Conservation (phyloP, 192 early-diverging fungal species). For the Backusella westeae region DNA sequence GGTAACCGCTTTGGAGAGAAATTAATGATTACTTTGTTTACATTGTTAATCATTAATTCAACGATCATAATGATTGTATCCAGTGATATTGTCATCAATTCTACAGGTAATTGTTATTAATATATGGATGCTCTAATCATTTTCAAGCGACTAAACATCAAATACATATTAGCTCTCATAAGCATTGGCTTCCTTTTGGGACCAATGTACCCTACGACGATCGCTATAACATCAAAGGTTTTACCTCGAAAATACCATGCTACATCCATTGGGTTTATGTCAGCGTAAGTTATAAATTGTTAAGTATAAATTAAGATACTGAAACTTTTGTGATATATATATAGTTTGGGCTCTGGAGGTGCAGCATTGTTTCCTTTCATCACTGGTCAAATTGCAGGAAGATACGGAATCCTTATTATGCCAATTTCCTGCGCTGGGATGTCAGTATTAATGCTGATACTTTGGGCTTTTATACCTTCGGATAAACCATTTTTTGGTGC, state of each 20-base stretch:
- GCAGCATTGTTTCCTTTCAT: slow-evolving; percentile 26
- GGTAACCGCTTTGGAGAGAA: slow-evolving; percentile 27
- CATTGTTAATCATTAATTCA: neutral
- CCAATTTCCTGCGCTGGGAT: slow-evolving; percentile 12
- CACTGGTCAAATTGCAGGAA: slow-evolving; percentile 20
- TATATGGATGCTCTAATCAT: neutral
- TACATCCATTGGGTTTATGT: slow-evolving; percentile 33
- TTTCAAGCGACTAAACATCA: neutral
- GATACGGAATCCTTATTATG: slow-evolving; percentile 22
- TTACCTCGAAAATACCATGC: slow-evolving; percentile 23
- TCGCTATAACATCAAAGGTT: slow-evolving; percentile 26
- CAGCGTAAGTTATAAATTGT: slow-evolving; percentile 13
- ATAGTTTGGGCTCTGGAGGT: slow-evolving; percentile 24
- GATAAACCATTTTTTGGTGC: slow-evolving; percentile 5
- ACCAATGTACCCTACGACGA: slow-evolving; percentile 27
- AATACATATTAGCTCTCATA: neutral
- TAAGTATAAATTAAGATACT: neutral
- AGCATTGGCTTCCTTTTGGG: slow-evolving; percentile 27
- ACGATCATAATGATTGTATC: neutral
- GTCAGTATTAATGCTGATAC: slow-evolving; percentile 14
- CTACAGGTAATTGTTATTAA: neutral
- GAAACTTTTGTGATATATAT: neutral
- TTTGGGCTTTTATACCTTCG: slow-evolving; percentile 29
- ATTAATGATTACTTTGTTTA: slow-evolving; percentile 24
- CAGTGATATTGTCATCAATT: slow-evolving; percentile 1